A percentile compares a stretch with the other conserved stretches of the same genome.
These are phyloP conservation scores for Pyracantha coccinea DNA, from an alignment of 331 rosid species.

Conservation along the genomic window DNA sequence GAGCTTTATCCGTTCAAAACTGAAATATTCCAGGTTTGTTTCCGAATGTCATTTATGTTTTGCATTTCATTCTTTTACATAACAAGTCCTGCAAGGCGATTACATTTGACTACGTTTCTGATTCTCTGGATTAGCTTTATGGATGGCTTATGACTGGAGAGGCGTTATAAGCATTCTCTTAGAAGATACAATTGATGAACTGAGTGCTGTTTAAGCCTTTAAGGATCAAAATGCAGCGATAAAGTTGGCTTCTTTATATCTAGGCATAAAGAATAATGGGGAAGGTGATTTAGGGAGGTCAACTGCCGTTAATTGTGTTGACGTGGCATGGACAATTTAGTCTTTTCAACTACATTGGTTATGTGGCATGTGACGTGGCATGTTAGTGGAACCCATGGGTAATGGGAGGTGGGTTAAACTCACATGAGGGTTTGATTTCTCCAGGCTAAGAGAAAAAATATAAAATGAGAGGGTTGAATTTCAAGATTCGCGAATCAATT, in stretches of 20 bases:
- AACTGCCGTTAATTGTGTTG: neutral
- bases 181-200: neutral
- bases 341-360: no score
- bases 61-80: neutral
- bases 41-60: neutral
- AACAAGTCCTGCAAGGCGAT: neutral
- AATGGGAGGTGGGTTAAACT: no score
- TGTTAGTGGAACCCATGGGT: no score
- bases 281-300: neutral
- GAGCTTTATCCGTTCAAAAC: slow-evolving; percentile 49
- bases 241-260: neutral
- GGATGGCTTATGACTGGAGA: neutral
- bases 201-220: neutral
- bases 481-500: no score
- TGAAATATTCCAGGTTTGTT: slow-evolving; percentile 82
- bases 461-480: no score
- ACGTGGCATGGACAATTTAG: no score
- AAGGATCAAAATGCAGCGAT: neutral
- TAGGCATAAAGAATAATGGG: neutral
- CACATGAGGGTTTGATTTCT: no score
- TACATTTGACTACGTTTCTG: neutral
- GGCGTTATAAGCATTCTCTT: no score
- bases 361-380: no score
- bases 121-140: neutral
- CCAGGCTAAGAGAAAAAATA: no score